Base-by-base conservation (phyloP, 2,329 filamentous ascomycete genomes). In the Xylariaceae sp. region DNA sequence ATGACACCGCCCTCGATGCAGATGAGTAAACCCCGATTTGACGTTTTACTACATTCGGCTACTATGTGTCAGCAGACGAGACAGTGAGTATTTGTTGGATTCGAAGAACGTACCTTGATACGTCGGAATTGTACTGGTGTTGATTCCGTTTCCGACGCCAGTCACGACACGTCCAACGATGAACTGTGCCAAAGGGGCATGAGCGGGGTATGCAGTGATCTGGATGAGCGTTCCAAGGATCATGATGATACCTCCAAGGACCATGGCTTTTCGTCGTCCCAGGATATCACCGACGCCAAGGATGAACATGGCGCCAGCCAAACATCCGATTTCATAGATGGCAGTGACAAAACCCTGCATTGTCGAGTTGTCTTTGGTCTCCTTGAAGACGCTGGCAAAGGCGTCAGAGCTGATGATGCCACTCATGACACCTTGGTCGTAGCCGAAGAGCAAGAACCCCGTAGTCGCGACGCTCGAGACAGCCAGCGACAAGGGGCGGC, bases 391-490 rank as follows among this genome's bases (percentile, higher is more conserved):
- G 34, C 69, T 47, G 44, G 71, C 71, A 57, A 77, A 79, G 6
- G 67, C 66, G 1, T 64, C 59, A 3, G 73, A 69, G 16, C 69
- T 69, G 45, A 78, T 76, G 48, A 78, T 72, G 4, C 74, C 73
- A 41, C 64, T 67, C 74, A 78, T 78, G 9, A 52, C 50, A 22
- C 50, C 50, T 33, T 52, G 48, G 16, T 52, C 48, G 17, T 50
- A 52, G 22, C 75, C 75, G 45, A 78, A 79, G n/a, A 78, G 68
- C 19, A 81, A 58, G 64, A 82, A 81, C 17, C 77, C 79, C 37
- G 77, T 80, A 1, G 80, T 83, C 3, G 80, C 78, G 19, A 84
- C 72, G n/a, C 73, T 71, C 2, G 81, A 81, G 35, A 85, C 71
- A 30, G 72, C 65, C 46, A 81, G 52, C 15, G 73, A 76, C 39